Conservation (phyloP, 2,329 filamentous ascomycete species). For the Mollisiaceae sp. region DNA sequence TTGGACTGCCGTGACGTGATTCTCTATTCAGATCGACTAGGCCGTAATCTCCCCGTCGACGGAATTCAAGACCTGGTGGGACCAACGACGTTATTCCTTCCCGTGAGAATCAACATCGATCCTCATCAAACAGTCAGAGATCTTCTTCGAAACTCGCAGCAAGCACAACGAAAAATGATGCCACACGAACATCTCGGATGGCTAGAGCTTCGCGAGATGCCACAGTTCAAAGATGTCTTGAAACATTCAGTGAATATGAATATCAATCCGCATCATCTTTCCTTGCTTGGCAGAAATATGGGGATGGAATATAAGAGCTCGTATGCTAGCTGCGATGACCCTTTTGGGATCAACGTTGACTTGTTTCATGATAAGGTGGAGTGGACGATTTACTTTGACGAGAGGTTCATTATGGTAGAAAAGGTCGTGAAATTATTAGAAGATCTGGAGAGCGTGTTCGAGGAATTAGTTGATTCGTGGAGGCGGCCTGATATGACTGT, state of each 20-base stretch:
- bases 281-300: not conserved
- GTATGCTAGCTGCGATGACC: slow-evolving; percentile 8
- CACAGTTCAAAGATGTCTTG: slow-evolving; percentile 3
- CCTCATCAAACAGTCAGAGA: not conserved
- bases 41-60: slow-evolving; percentile 45
- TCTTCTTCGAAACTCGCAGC: slow-evolving; percentile 10
- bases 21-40: slow-evolving; percentile 49
- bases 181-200: slow-evolving; percentile 13
- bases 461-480: not conserved
- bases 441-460: not conserved
- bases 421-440: not conserved
- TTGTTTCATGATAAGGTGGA: slow-evolving; percentile 5
- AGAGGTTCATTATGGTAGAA: not conserved
- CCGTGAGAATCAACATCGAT: slow-evolving; percentile 45
- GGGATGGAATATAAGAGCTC: slow-evolving; percentile 2
- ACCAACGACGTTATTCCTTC: slow-evolving; percentile 49
- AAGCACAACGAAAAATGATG: not conserved
- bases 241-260: slow-evolving; percentile 11
- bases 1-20: slow-evolving; percentile 45
- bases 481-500: not conserved
- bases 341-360: slow-evolving; percentile 12
- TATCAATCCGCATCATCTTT: slow-evolving; percentile 8
- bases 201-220: slow-evolving; percentile 7
- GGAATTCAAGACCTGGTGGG: slow-evolving; percentile 49
- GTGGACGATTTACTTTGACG: slow-evolving; percentile 9